phyloP scores from a whole-genome alignment of 345 rosid genomes.

The Eucalyptus polybractea region DNA sequence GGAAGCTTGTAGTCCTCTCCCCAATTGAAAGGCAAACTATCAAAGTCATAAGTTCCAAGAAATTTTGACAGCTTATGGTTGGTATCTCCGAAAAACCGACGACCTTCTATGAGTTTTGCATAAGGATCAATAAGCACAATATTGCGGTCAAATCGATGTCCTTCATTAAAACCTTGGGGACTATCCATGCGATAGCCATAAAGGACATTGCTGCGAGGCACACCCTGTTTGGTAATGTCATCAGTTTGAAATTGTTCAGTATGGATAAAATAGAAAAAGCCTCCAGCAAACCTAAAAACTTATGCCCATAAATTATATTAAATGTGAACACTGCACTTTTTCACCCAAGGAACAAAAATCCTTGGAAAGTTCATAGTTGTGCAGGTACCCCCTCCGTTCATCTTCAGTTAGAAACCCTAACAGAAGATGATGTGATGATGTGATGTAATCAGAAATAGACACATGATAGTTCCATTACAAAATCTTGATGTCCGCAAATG shows the following conservation, averaged over 20 bases:
- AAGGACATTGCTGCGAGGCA: constrained; percentile 57
- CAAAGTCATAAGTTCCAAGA: constrained; percentile 81
- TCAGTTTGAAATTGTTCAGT: not conserved
- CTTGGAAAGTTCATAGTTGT: not conserved
- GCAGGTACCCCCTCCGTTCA: not conserved
- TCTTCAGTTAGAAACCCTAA: not conserved
- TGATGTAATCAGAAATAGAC: not conserved
- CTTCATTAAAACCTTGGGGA: constrained; percentile 67
- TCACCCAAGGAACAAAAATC: not conserved
- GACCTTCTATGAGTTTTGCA: constrained; percentile 86
- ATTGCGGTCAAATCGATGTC: constrained; percentile 68
- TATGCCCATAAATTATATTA: not conserved
- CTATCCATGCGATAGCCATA: constrained; percentile 88
- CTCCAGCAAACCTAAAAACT: not conserved
- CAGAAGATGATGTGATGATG: not conserved
- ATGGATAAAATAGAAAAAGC: not conserved
- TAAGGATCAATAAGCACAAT: constrained; percentile 74
- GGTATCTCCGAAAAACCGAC: constrained; percentile 60
- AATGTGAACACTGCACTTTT: not conserved
- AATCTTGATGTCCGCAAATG: not conserved
- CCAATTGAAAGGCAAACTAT: constrained; percentile 73
- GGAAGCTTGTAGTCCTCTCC: constrained; percentile 64
- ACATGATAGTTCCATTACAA: not conserved
- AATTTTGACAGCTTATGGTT: constrained; percentile 44
- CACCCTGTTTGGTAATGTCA: constrained; percentile 33